phyloP scores from a whole-genome alignment of 345 rosid genomes.

The Brassica rapa region DNA sequence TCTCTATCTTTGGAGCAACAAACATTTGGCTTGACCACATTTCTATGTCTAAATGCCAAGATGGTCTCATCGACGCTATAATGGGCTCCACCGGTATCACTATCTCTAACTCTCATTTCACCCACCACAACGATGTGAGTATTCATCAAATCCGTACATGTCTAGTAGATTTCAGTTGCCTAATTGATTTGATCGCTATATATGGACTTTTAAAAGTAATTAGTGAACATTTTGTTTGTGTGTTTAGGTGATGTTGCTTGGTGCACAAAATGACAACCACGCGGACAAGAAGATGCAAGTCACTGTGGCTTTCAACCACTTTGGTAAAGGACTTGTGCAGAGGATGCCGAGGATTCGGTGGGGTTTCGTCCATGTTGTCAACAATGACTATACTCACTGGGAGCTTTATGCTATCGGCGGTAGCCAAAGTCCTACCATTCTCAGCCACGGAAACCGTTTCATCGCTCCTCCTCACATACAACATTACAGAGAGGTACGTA shows the following conservation, averaged over 20 bases:
- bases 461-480: slow-evolving; percentile 51
- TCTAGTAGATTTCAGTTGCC: background rate
- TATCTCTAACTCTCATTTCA: slow-evolving; percentile 78
- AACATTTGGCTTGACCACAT: slow-evolving; percentile 85
- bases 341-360: slow-evolving; percentile 79
- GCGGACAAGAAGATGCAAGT: slow-evolving; percentile 59
- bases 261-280: slow-evolving; percentile 49
- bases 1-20: slow-evolving; percentile 65
- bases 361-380: slow-evolving; percentile 77
- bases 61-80: slow-evolving; percentile 77
- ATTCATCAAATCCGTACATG: background rate
- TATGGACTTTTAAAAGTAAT: background rate
- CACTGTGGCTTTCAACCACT: slow-evolving; percentile 78
- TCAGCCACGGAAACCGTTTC: slow-evolving; percentile 80
- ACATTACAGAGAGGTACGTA: slow-evolving; percentile 50
- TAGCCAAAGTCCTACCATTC: slow-evolving; percentile 61
- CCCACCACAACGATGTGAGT: slow-evolving; percentile 70
- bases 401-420: slow-evolving; percentile 77
- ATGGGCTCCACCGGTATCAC: slow-evolving; percentile 76
- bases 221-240: background rate
- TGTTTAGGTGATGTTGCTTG: slow-evolving; percentile 64
- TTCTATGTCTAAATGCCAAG: slow-evolving; percentile 63
- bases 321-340: slow-evolving; percentile 70
- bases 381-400: slow-evolving; percentile 83
- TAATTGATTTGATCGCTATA: background rate